phyloP scores from a whole-genome alignment of 176 grass and related monocot species.

The Carex littledalei region DNA sequence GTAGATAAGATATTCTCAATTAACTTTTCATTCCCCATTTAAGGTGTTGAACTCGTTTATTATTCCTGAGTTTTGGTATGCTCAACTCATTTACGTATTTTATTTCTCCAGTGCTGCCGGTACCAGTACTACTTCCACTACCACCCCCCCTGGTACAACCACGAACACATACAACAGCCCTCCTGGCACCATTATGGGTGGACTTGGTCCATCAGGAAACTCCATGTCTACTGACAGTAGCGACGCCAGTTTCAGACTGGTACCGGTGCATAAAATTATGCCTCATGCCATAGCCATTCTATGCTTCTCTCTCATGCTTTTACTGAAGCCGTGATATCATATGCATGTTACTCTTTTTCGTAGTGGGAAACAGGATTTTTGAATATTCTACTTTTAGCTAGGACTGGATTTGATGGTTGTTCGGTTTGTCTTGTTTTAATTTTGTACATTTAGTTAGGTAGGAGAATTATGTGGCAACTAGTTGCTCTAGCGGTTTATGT shows the following conservation, averaged over 20 bases:
- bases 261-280: background rate
- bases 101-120: constrained; percentile 44
- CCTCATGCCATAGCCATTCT: constrained; percentile 18
- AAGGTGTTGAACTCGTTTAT: background rate
- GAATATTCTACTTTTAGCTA: constrained; percentile 25
- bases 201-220: constrained; percentile 48
- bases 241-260: constrained; percentile 12
- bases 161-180: constrained; percentile 41
- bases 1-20: background rate
- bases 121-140: constrained; percentile 20
- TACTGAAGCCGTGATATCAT: constrained; percentile 35
- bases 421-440: background rate
- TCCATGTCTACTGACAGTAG: constrained; percentile 30
- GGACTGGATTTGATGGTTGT: constrained; percentile 16
- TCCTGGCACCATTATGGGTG: constrained; percentile 28
- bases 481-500: background rate
- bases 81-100: constrained; percentile 15
- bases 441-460: constrained; percentile 27
- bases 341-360: background rate
- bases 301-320: constrained; percentile 32
- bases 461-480: background rate
- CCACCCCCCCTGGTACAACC: background rate
- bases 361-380: constrained; percentile 34
- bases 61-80: background rate
- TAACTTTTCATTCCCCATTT: background rate